phyloP scores from a whole-genome alignment of 2,329 filamentous ascomycete species.

The Pseudocercospora vitis region DNA sequence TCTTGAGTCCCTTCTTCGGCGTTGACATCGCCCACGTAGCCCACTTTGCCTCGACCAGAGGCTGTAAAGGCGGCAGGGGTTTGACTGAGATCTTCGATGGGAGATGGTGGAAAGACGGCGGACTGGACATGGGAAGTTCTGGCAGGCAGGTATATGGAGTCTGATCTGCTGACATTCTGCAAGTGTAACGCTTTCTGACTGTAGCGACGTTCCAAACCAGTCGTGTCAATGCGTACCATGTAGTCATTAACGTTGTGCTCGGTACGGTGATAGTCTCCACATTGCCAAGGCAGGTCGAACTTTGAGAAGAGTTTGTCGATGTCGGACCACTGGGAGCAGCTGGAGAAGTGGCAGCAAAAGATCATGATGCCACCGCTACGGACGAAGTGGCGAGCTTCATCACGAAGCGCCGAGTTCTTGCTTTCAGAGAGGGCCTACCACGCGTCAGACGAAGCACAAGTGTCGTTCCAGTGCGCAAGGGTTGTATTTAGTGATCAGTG shows the following conservation, averaged over 20 bases:
- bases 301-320: constrained; percentile 22
- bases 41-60: constrained; percentile 22
- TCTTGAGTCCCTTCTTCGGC: constrained; percentile 19
- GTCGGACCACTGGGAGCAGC: constrained; percentile 11
- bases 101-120: constrained; percentile 18
- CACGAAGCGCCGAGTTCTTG: constrained; percentile 10
- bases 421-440: constrained; percentile 18
- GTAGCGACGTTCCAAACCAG: constrained; percentile 17
- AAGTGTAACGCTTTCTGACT: constrained; percentile 29
- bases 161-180: constrained; percentile 14
- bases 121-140: constrained; percentile 20
- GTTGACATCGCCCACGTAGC: constrained; percentile 26
- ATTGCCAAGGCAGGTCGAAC: constrained; percentile 24
- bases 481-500: too few relatives aligned
- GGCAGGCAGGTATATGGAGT: constrained; percentile 26
- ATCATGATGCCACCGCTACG: constrained; percentile 24
- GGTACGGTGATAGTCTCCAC: constrained; percentile 28
- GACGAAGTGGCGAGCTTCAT: constrained; percentile 25
- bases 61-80: constrained; percentile 24
- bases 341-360: constrained; percentile 26
- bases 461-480: background rate
- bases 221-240: constrained; percentile 14
- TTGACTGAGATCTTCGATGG: constrained; percentile 20
- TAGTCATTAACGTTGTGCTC: constrained; percentile 23
- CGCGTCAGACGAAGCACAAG: background rate